Base-by-base conservation (phyloP, 2,329 filamentous ascomycete genomes). In the Diaporthe capsici region DNA sequence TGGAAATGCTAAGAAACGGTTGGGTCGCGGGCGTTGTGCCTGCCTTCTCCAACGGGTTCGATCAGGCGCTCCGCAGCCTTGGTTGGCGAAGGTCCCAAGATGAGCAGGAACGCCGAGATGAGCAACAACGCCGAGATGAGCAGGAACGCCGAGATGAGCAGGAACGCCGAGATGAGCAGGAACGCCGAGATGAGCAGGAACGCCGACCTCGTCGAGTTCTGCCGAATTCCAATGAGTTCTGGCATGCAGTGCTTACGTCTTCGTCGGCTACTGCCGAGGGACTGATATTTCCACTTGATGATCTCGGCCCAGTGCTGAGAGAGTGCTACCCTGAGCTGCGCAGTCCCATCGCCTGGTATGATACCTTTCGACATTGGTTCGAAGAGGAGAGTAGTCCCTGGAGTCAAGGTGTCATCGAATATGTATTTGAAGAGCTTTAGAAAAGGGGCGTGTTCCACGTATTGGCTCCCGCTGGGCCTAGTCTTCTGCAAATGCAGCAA, bases 221-320 rank as follows among this genome's bases (percentile, higher is more conserved):
- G 31, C 44, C 63, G 7, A 20, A n/a, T 13, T n/a, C 22, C 31
- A 8, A 4, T 9, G 2, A 9, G 12, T 37, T 68, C 63, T 68
- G 31, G 63, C 20, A 51, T 5, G 15, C 22, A 22, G 9, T 68
- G 20, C 1, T 0, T 2, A 2, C 10, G 9, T 10, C 12, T 55
- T 12, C n/a, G 51, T 25, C 22, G 22, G 25, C 4, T 12, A n/a
- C 13, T 28, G 51, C 9, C 10, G 51, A 28, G 10, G 20, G 20
- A 49, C 22, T 9, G 17, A 4, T 0, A 5, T 0, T 51, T 25
- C n/a, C 15, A 31, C 1, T 12, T 22, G 1, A 5, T 20, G 15
- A 51, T 22, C 28, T 68, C 63, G 20, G 2, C 3, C 31, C n/a
- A 20, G 44, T 25, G 20, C 31, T 68, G 63, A 39, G 13, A 12